phyloP scores from a whole-genome alignment of 2,329 filamentous ascomycete species.

The Fusarium stilboides region DNA sequence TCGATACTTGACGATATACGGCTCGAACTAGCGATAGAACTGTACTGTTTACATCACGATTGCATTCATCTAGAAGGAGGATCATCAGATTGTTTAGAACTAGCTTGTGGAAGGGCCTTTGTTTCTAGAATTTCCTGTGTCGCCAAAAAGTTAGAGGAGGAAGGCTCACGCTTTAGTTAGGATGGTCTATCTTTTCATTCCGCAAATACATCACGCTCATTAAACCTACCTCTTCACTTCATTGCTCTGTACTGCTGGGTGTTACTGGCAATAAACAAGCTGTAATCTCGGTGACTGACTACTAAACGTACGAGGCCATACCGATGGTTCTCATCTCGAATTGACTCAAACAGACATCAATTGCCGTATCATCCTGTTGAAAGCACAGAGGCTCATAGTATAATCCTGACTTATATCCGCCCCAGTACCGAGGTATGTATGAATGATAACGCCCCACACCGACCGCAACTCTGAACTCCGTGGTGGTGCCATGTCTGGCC shows the following conservation, averaged over 20 bases:
- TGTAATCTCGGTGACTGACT: not conserved
- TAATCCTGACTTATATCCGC: constrained; percentile 2
- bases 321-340: not conserved
- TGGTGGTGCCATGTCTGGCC: not conserved
- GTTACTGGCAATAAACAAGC: not conserved
- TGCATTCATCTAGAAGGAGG: not conserved
- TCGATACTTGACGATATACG: not conserved
- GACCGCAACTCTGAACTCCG: constrained; percentile 14
- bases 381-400: not conserved
- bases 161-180: not conserved
- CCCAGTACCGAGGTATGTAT: constrained; percentile 31
- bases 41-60: not conserved
- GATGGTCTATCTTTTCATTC: not conserved
- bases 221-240: not conserved
- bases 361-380: not conserved
- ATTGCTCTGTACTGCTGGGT: not conserved
- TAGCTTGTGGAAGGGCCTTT: not conserved
- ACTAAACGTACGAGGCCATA: not conserved
- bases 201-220: not conserved
- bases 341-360: not conserved
- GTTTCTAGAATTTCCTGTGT: not conserved
- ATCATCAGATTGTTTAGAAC: not conserved
- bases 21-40: not conserved
- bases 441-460: constrained; percentile 34
- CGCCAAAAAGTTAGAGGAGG: not conserved